Evolutionary conservation across 331 rosid genomes (phyloP).

Genomic region (Cydonia oblonga): DNA sequence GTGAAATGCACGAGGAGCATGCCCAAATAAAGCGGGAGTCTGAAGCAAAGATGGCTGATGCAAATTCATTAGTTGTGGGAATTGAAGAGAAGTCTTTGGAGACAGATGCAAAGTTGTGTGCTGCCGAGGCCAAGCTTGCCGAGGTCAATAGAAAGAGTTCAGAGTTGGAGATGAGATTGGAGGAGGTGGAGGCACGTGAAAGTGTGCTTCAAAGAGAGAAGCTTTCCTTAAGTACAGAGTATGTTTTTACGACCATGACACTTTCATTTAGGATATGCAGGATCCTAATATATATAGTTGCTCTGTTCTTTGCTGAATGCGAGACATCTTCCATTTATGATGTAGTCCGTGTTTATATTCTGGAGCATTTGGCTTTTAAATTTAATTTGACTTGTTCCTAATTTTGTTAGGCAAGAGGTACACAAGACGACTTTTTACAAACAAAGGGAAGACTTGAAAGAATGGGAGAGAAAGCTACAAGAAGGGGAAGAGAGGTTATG

Average conservation of each 20-base stretch:
- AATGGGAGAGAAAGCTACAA: conserved; percentile 63
- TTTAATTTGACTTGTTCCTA: neutral
- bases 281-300: neutral
- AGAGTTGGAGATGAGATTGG: conserved; percentile 64
- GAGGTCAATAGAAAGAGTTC: conserved; percentile 58
- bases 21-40: conserved; percentile 37
- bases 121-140: conserved; percentile 71
- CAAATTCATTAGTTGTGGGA: conserved; percentile 54
- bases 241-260: neutral
- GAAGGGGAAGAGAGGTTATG: conserved; percentile 58
- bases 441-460: conserved; percentile 61
- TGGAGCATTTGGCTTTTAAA: neutral
- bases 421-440: conserved; percentile 44
- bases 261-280: neutral
- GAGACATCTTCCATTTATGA: neutral
- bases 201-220: conserved; percentile 59
- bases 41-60: conserved; percentile 52
- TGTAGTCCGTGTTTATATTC: neutral
- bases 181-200: conserved; percentile 65
- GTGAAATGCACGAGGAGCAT: conserved; percentile 46
- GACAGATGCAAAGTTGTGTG: conserved; percentile 49
- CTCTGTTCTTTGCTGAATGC: neutral
- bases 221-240: conserved; percentile 57
- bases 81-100: conserved; percentile 62
- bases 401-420: conserved; percentile 60